Evolutionary conservation across 2,329 filamentous ascomycete genomes (phyloP), one percentile per base, ranked within the genome.

Genomic region (Aspergillus neoniger): DNA sequence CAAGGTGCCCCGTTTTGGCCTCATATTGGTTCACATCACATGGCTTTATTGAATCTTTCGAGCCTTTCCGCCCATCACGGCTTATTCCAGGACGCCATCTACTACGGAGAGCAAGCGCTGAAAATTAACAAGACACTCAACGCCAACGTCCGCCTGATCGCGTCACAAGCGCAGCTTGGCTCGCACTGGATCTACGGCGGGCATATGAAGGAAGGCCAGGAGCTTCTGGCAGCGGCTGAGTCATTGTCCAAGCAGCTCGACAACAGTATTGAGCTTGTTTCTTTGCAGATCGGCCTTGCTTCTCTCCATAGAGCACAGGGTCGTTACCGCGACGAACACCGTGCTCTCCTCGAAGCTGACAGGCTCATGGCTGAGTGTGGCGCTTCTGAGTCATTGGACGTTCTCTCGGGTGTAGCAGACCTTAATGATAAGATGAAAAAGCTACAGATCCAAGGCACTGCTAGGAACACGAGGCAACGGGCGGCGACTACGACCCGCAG

Each of bases 81-180:
- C 28, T 85, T 96, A 77, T 91, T 92, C 65, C 88, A 91, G 62
- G 94, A 98, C 73, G 94, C 94, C 2, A 79, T 94, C 0, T 95
- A 93, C 72, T 96, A 96, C 67, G 88, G 90, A 1, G 90, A 97
- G 67, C 90, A 95, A 68, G 92, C 92, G 0, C 82, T 89, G 57
- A 91, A 90, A 69, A 85, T 96, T 61, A 91, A 91, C 21, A 82
- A 84, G 60, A 86, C 84, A n/a, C 85, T 90, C 8, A 81, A 84
- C 51, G 88, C 90, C 0, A 81, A 84, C 38, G 81, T 88, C 12
- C 77, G 83, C 1, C 72, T 80, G 28, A 75, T 80, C 19, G 77
- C 81, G 41, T 81, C 80, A 49, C 74, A 80, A 67, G 77, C 79
- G 52, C 69, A 82, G 65, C 69, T 81, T 54, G 80, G 78, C 14